Base-by-base conservation (phyloP, 331 rosid genomes). In the Acacia concinna region DNA sequence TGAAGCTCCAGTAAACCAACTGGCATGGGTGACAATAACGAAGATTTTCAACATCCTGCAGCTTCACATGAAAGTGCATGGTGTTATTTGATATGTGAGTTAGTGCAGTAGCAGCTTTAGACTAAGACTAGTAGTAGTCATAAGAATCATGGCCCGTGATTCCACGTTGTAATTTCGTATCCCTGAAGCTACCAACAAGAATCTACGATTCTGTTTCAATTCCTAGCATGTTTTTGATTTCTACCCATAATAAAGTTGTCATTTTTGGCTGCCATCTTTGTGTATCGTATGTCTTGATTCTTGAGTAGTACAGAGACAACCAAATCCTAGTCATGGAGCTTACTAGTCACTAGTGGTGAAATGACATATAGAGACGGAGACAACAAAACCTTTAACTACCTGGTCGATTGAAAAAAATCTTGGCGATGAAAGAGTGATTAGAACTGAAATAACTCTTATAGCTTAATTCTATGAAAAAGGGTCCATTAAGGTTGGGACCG, bases 1-100 rank as follows among this genome's bases (percentile, higher is more conserved):
- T 91, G 85, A 92, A 77, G 75, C 91, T 91, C 79, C 84, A 87
- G 46, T 92, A 86, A 88, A 78, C 66, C 43, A 40, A 62, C 40
- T 47, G 25, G 62, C 40, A 63, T 70, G 63, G 41, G 41, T 11
- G 2, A 41, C 46, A 43, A 27, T 38, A 54, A 49, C 69, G 65
- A 71, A 51, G 38, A 47, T 64, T 81, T 34, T 54, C 59, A 72
- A 38, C 81, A 57, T 73, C 52, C 59, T 40, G 37, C 74, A 52
- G 67, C 59, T 56, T 72, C 73, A 32, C 73, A 60, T 14, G 69
- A 56, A 68, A 75, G 25, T 79, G 51, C 52, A 30, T 49, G 77
- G 25, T 62, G 67, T 1, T 51, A 66, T 78, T 71, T 64, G 41
- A 75, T 46, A 54, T 67, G 77, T 14, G 81, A 56, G 74, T 84